Conservation (phyloP, 768 basidiomycete genomes). For the Phaffia tasmanica region DNA sequence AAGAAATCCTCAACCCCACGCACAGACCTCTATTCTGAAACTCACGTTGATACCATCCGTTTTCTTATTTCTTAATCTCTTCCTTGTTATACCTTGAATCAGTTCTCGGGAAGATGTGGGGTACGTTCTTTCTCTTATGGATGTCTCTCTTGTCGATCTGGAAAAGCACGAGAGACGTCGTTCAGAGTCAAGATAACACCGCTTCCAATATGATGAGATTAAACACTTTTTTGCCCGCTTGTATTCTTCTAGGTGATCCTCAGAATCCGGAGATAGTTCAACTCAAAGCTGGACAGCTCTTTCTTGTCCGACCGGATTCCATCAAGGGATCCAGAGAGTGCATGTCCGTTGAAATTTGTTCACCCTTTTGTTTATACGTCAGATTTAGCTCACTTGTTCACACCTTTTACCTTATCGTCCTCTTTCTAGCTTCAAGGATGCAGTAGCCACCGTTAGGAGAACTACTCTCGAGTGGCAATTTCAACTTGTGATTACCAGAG, state of each 20-base stretch:
- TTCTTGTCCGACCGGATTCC: conserved; percentile 78
- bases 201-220: neutral
- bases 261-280: conserved; percentile 92
- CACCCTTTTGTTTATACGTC: neutral
- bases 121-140: conserved; percentile 45
- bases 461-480: conserved; percentile 56
- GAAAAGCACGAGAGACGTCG: no score
- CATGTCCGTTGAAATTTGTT: conserved; percentile 55
- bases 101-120: conserved; percentile 93
- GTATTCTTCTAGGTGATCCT: conserved; percentile 58
- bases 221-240: neutral
- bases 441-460: conserved; percentile 84
- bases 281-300: conserved; percentile 81
- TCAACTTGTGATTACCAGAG: conserved; percentile 88
- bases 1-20: conserved; percentile 31
- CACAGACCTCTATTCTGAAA: neutral
- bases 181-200: neutral
- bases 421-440: conserved; percentile 70
- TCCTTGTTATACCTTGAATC: conserved; percentile 3
- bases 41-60: conserved; percentile 13
- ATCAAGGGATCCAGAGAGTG: conserved; percentile 88
- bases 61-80: neutral
- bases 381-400: neutral
- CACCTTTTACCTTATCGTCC: neutral
- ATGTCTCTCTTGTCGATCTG: neutral